Evolutionary conservation across 257 asterid species (phyloP).

Genomic region (Gentiana dahurica): DNA sequence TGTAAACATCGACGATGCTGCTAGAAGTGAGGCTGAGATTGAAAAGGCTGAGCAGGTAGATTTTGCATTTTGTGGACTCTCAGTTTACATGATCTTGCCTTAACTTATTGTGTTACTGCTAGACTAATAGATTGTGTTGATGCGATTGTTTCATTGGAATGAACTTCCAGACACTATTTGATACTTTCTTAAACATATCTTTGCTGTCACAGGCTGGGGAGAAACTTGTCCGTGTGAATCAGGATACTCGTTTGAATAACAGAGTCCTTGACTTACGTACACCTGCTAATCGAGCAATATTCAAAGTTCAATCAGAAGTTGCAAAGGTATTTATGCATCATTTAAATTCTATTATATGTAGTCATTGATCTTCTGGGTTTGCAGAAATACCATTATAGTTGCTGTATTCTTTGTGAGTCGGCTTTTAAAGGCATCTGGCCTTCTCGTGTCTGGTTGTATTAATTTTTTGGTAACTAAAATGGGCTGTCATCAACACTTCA

Average conservation of each 20-base stretch:
- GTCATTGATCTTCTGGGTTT: neutral
- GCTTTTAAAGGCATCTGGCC: neutral
- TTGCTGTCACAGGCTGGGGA: slow-evolving; percentile 53
- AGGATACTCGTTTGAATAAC: slow-evolving; percentile 80
- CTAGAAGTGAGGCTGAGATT: slow-evolving; percentile 62
- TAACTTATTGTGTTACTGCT: neutral
- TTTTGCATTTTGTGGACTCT: neutral
- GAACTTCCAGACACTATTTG: neutral
- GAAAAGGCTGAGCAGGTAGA: slow-evolving; percentile 51
- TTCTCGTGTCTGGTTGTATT: neutral
- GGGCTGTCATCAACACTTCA: neutral
- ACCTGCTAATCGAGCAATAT: slow-evolving; percentile 85
- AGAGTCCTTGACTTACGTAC: slow-evolving; percentile 82
- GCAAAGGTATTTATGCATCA: slow-evolving; percentile 38
- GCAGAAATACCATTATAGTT: neutral
- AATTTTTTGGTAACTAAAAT: neutral
- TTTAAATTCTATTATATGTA: neutral
- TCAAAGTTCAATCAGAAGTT: slow-evolving; percentile 62
- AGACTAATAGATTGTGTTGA: too few species aligned
- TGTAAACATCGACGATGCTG: slow-evolving; percentile 61
- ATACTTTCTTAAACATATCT: neutral
- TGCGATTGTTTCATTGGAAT: neutral
- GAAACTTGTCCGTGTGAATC: slow-evolving; percentile 82
- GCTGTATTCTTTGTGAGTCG: neutral
- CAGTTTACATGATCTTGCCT: neutral